Conservation (phyloP, 148 eudicot species). For the Linanthus parryae region DNA sequence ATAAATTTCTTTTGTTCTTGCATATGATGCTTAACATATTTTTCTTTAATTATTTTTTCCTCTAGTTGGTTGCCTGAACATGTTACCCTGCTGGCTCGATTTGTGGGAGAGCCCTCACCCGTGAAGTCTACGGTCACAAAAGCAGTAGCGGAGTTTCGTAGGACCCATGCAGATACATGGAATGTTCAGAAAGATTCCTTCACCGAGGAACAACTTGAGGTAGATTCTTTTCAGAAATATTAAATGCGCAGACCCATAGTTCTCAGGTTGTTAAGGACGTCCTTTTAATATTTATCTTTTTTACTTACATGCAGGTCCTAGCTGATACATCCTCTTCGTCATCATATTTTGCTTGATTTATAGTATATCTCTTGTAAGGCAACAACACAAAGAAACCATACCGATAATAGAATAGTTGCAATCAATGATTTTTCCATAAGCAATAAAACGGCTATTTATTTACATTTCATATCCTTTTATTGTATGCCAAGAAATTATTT, state of each 20-base stretch:
- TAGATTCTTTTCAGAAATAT: constrained; percentile 18
- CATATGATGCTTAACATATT: no score
- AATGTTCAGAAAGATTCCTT: constrained; percentile 85
- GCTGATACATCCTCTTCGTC: constrained; percentile 96
- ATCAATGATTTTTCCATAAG: neutral
- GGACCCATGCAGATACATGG: constrained; percentile 99
- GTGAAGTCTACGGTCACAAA: constrained; percentile 90
- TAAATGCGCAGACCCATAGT: no score
- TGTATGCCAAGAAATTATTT: constrained; percentile 24
- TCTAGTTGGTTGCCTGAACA: constrained; percentile 92
- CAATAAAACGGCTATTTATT: neutral
- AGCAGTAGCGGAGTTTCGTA: constrained; percentile 95
- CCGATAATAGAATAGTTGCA: constrained; percentile 10
- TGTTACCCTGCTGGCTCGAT: constrained; percentile 73
- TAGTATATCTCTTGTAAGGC: constrained; percentile 2
- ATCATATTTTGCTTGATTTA: constrained; percentile 76
- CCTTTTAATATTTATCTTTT: constrained; percentile 1
- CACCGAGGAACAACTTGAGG: constrained; percentile 97
- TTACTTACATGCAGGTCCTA: constrained; percentile 58
- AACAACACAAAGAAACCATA: constrained; percentile 9
- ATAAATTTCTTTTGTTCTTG: no score
- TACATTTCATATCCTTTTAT: constrained; percentile 2
- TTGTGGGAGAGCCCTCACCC: constrained; percentile 79
- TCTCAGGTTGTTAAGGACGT: neutral
- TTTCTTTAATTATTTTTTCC: no score